Evolutionary conservation across 768 basidiomycete species (phyloP).

Genomic region (Leccinum subtestaceum): DNA sequence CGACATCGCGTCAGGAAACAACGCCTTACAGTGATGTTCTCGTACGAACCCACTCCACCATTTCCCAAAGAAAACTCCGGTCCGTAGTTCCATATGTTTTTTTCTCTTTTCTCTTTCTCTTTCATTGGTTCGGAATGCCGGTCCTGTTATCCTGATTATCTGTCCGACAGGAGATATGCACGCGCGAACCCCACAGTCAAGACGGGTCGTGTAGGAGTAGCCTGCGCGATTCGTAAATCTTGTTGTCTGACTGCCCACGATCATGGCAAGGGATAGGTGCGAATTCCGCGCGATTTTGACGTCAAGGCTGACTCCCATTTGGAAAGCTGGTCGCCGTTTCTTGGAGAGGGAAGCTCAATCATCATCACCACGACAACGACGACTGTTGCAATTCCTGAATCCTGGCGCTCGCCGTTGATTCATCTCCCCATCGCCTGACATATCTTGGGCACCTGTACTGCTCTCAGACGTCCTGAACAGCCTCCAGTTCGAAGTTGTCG

Average conservation of each 20-base stretch:
- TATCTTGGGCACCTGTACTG: background rate
- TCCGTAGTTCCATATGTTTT: background rate
- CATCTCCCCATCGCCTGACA: background rate
- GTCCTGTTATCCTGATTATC: constrained; percentile 2
- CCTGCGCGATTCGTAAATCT: background rate
- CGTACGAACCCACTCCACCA: background rate
- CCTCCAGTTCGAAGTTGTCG: background rate
- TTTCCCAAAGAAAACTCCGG: background rate
- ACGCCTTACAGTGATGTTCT: background rate
- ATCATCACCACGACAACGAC: background rate
- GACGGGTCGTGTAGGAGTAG: background rate
- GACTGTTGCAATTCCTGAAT: background rate
- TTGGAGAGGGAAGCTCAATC: background rate
- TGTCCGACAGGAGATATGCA: background rate
- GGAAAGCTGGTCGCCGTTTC: constrained; percentile 2
- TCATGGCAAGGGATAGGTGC: background rate
- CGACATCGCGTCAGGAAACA: background rate
- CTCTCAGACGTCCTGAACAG: background rate
- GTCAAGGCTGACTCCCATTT: constrained; percentile 1
- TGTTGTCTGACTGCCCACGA: background rate
- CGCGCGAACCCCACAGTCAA: constrained; percentile 6
- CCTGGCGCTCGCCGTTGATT: background rate
- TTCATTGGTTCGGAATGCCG: constrained; percentile 3
- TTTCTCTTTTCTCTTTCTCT: background rate
- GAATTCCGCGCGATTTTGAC: background rate